Evolutionary conservation across 1,139 yeast genomes (phyloP).

Genomic region (Pichia sp.): DNA sequence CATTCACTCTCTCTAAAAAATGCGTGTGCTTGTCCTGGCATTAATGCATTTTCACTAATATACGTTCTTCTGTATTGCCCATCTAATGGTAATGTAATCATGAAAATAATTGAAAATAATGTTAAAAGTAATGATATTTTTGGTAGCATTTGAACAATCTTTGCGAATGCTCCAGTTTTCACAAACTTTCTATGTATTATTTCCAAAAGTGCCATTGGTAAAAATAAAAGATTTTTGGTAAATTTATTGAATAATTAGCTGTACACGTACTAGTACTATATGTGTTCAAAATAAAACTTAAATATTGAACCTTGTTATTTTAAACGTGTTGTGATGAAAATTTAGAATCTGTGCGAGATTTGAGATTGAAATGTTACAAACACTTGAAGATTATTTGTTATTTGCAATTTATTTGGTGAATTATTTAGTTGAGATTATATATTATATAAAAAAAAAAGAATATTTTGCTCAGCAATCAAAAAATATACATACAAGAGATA

Average conservation of each 20-base stretch:
- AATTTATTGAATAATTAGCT: no score
- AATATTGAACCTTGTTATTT: no score
- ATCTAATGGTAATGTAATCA: slow-evolving; percentile 64
- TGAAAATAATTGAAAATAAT: slow-evolving; percentile 57
- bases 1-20: slow-evolving; percentile 93
- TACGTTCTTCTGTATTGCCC: slow-evolving; percentile 82
- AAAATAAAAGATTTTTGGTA: not conserved
- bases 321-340: not conserved
- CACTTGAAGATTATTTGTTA: no score
- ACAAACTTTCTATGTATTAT: slow-evolving; percentile 33
- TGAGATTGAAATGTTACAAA: no score
- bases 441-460: no score
- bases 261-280: no score
- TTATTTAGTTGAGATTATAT: no score
- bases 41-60: slow-evolving; percentile 89
- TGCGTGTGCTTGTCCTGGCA: slow-evolving; percentile 94
- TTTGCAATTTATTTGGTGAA: no score
- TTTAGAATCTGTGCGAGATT: not conserved
- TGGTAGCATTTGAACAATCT: slow-evolving; percentile 53
- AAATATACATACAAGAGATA: no score
- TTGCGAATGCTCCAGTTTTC: slow-evolving; percentile 54
- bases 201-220: slow-evolving; percentile 29
- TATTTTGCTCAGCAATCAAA: no score
- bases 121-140: slow-evolving; percentile 54
- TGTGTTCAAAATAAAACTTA: no score